Evolutionary conservation across 2,329 filamentous ascomycete genomes (phyloP).

Genomic region (Thielaviopsis populi): DNA sequence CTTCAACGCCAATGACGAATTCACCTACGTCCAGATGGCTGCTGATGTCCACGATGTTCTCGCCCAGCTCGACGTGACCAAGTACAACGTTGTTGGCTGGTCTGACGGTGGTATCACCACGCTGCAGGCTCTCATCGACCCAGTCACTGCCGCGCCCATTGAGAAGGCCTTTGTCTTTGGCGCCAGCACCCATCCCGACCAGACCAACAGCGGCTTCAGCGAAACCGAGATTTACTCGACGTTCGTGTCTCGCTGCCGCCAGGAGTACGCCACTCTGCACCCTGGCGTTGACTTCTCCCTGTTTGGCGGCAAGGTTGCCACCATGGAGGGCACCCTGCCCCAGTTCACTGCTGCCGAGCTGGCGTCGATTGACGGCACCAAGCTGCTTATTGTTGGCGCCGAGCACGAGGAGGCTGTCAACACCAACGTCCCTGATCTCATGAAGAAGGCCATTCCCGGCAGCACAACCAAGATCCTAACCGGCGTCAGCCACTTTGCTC

Average conservation of each 20-base stretch:
- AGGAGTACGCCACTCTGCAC: slow-evolving; percentile 26
- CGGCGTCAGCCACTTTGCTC: slow-evolving; percentile 30
- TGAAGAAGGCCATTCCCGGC: slow-evolving; percentile 26
- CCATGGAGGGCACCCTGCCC: slow-evolving; percentile 26
- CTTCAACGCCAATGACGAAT: slow-evolving; percentile 24
- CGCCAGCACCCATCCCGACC: slow-evolving; percentile 22
- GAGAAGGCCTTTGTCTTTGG: slow-evolving; percentile 29
- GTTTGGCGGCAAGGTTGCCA: slow-evolving; percentile 26
- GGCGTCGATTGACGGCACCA: slow-evolving; percentile 21
- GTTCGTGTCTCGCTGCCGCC: slow-evolving; percentile 25
- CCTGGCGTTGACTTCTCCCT: slow-evolving; percentile 25
- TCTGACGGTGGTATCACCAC: slow-evolving; percentile 29
- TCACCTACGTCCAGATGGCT: slow-evolving; percentile 28
- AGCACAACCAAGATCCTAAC: slow-evolving; percentile 26
- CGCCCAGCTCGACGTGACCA: slow-evolving; percentile 21
- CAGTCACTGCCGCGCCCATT: slow-evolving; percentile 23
- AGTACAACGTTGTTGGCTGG: slow-evolving; percentile 28
- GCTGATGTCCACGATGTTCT: slow-evolving; percentile 25
- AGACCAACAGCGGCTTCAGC: slow-evolving; percentile 26
- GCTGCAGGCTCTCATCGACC: slow-evolving; percentile 25
- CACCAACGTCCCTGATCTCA: slow-evolving; percentile 23
- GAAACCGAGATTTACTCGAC: slow-evolving; percentile 23
- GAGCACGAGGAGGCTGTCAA: slow-evolving; percentile 29
- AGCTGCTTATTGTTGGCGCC: slow-evolving; percentile 23
- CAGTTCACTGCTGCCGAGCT: slow-evolving; percentile 23